Evolutionary conservation across 73 alveolate genomes (phyloP).

Genomic region (Paramecium octaurelia): DNA sequence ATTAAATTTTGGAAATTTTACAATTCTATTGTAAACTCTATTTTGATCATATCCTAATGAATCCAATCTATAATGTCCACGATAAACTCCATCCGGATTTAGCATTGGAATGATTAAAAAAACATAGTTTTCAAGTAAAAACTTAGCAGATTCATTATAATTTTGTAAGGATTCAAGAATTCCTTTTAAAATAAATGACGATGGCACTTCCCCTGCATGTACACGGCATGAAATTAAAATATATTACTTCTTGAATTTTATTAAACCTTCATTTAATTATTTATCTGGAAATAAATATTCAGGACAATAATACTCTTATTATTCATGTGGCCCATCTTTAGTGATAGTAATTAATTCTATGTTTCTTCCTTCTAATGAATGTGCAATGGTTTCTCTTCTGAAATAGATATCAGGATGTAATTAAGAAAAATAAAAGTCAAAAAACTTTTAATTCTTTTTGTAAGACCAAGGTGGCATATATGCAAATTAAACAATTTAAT

Average conservation of each 20-base stretch:
- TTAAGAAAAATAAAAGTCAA: not conserved
- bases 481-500: not conserved
- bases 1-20: not conserved
- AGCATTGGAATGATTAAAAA: conserved; percentile 92
- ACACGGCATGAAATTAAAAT: not conserved
- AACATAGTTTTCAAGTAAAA: conserved; percentile 72
- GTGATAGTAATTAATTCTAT: conserved; percentile 79
- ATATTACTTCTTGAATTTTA: not conserved
- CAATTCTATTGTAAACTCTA: conserved; percentile 25
- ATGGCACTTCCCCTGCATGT: not conserved
- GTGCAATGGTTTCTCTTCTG: conserved; percentile 73
- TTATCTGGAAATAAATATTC: conserved; percentile 6
- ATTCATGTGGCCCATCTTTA: conserved; percentile 58
- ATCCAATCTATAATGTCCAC: conserved; percentile 69
- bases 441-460: not conserved
- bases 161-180: not conserved
- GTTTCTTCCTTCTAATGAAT: conserved; percentile 71
- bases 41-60: conserved; percentile 31
- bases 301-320: not conserved
- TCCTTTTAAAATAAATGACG: not conserved
- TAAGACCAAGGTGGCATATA: conserved; percentile 22
- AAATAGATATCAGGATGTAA: conserved; percentile 44
- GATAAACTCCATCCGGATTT: conserved; percentile 95
- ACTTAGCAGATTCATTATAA: conserved; percentile 53
- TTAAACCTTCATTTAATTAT: not conserved